A percentile compares a stretch with the other conserved stretches of the same genome.
Evolutionary conservation across 805 yeast genomes (phyloP).

Genomic region (Ascoidea asiatica): DNA sequence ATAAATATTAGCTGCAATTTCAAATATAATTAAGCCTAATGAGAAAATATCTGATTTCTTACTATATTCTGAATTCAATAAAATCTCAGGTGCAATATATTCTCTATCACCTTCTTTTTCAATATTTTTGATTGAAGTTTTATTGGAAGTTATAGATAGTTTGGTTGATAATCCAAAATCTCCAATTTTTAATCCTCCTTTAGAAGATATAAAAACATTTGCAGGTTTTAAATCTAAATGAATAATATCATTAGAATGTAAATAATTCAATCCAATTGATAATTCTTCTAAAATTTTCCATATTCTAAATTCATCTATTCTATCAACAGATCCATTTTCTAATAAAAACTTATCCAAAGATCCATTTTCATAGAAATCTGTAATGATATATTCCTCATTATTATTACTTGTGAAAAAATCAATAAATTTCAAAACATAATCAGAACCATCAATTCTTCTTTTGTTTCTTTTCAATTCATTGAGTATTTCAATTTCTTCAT

Average conservation of each 20-base stretch:
- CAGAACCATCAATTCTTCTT: conserved; percentile 6
- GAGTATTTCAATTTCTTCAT: conserved; percentile 1
- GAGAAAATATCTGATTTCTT: conserved; percentile 92
- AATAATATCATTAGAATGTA: conserved; percentile 61
- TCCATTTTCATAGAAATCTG: conserved; percentile 93
- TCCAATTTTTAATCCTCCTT: conserved; percentile 87
- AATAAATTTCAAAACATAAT: conserved; percentile 7
- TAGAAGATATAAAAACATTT: conserved; percentile 85
- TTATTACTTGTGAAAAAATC: conserved; percentile 6
- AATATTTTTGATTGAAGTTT: conserved; percentile 20
- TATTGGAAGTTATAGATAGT: conserved; percentile 14
- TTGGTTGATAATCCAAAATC: conserved; percentile 92
- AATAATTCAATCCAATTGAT: conserved; percentile 65
- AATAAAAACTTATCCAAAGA: conserved; percentile 68
- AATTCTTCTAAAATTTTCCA: conserved; percentile 92
- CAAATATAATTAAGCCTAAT: conserved; percentile 82
- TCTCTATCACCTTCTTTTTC: conserved; percentile 97
- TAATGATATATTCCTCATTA: conserved; percentile 55
- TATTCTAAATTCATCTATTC: conserved; percentile 87
- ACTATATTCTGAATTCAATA: conserved; percentile 69
- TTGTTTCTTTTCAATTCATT: conserved; percentile 1
- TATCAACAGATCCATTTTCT: conserved; percentile 45
- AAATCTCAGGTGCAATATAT: conserved; percentile 94
- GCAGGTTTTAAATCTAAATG: conserved; percentile 95
- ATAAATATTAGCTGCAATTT: conserved; percentile 89